These are phyloP conservation scores for Rutidosis leptorrhynchoides DNA, from an alignment of 129 eudicot species.

Conservation along the genomic window DNA sequence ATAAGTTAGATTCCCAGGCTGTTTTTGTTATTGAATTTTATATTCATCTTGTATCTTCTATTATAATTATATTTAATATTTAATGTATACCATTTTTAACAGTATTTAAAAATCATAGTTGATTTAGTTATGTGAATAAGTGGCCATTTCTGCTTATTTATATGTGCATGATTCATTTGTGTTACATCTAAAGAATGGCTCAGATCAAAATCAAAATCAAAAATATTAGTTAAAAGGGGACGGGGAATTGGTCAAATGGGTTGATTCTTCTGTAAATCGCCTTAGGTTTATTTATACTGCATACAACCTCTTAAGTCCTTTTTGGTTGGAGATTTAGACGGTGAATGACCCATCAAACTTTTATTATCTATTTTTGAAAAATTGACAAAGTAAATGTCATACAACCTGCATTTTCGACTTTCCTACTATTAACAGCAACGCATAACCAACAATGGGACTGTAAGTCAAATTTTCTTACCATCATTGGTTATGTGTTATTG, in stretches of 20 bases:
- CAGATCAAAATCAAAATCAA: background rate
- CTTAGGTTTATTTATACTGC: background rate
- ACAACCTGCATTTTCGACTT: background rate
- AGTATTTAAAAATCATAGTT: background rate
- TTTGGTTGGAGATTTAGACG: background rate
- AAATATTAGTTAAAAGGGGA: background rate
- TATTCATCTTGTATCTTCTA: slow-evolving; percentile 29
- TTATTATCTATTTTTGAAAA: background rate
- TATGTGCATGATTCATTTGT: background rate
- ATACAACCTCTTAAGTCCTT: background rate
- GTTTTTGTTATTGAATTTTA: slow-evolving; percentile 4
- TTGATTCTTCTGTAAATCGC: background rate
- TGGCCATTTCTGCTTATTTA: background rate
- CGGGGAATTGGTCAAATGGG: background rate
- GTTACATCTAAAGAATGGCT: background rate
- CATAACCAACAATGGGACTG: too few species aligned
- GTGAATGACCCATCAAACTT: background rate
- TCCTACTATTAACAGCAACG: background rate
- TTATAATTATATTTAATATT: too few species aligned
- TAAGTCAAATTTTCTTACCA: background rate
- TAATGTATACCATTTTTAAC: slow-evolving; percentile 7
- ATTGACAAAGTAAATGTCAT: background rate
- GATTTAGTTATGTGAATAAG: slow-evolving; percentile 2
- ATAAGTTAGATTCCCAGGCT: slow-evolving; percentile 17
- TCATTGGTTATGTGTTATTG: background rate